Percentiles rank a stretch among this genome's conserved stretches.
Evolutionary conservation across 371 early-diverging fungal genomes (phyloP).

Genomic region (Circinella minor): DNA sequence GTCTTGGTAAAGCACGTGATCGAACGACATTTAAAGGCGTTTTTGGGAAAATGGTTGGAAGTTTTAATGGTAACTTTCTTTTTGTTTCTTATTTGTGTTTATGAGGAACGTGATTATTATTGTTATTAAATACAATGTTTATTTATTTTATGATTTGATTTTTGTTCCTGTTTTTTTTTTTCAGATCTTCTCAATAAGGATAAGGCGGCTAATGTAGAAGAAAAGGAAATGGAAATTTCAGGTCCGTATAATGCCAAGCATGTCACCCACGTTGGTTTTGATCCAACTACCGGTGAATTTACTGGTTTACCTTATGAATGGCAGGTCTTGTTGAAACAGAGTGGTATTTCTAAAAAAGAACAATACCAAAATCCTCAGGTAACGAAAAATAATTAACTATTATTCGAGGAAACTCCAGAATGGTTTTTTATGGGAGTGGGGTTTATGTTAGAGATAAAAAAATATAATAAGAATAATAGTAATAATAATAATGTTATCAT

Average conservation of each 20-base stretch:
- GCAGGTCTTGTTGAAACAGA: slow-evolving; percentile 87
- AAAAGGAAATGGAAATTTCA: slow-evolving; percentile 89
- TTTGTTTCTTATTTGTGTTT: not conserved
- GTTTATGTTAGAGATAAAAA: too few species aligned
- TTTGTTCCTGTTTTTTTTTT: not conserved
- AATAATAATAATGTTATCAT: too few species aligned
- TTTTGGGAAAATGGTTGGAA: slow-evolving; percentile 68
- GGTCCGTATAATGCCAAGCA: slow-evolving; percentile 97
- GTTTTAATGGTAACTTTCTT: slow-evolving; percentile 54
- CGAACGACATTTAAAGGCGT: slow-evolving; percentile 67
- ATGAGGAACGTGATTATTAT: too few species aligned
- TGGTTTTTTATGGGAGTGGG: too few species aligned
- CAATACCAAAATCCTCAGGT: slow-evolving; percentile 94
- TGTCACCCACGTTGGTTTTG: slow-evolving; percentile 93
- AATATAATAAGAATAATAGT: too few species aligned
- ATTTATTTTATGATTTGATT: too few species aligned
- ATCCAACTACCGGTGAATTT: slow-evolving; percentile 91
- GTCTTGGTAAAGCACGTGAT: slow-evolving; percentile 48
- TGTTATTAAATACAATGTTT: too few species aligned
- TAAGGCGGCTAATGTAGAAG: slow-evolving; percentile 39
- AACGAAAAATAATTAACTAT: not conserved
- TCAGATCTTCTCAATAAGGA: slow-evolving; percentile 67
- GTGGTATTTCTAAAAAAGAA: slow-evolving; percentile 95
- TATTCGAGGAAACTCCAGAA: too few species aligned
- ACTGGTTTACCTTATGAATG: slow-evolving; percentile 95